Evolutionary conservation across 2,329 filamentous ascomycete genomes (phyloP).

Genomic region (Aspergillus ustus): DNA sequence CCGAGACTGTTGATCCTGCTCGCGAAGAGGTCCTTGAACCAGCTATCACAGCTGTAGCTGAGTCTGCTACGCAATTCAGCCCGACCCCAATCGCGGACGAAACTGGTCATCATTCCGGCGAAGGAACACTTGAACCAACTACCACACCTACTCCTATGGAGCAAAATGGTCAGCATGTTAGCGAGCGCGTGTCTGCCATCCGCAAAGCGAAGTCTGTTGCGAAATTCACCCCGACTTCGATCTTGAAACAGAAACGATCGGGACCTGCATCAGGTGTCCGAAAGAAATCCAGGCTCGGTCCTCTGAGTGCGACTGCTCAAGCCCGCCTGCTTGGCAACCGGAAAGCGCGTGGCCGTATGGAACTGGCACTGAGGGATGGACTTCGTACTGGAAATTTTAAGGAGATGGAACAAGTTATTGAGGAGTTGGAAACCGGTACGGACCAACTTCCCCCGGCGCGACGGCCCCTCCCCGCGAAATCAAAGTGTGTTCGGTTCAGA

Average conservation of each 20-base stretch:
- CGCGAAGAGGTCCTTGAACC: neutral
- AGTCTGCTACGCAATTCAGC: neutral
- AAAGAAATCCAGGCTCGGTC: constrained; percentile 4
- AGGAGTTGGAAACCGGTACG: neutral
- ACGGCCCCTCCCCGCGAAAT: neutral
- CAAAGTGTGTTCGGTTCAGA: constrained; percentile 19
- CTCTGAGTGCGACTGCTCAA: constrained; percentile 10
- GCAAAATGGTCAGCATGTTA: no score
- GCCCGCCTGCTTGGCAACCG: neutral
- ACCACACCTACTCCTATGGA: neutral
- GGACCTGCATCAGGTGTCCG: constrained; percentile 1
- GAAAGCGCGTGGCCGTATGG: neutral
- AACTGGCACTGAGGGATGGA: constrained; percentile 1
- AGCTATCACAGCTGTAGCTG: neutral
- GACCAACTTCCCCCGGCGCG: neutral
- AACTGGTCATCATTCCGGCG: neutral
- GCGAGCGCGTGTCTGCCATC: no score
- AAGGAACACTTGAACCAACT: neutral
- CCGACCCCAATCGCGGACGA: neutral
- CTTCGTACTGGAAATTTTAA: neutral
- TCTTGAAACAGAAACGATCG: neutral
- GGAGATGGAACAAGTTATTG: neutral
- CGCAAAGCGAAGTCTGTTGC: neutral
- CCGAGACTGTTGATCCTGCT: neutral
- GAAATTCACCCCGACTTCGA: neutral